Conservation (phyloP, 371 early-diverging fungal species). For the Mucor velutinosus region DNA sequence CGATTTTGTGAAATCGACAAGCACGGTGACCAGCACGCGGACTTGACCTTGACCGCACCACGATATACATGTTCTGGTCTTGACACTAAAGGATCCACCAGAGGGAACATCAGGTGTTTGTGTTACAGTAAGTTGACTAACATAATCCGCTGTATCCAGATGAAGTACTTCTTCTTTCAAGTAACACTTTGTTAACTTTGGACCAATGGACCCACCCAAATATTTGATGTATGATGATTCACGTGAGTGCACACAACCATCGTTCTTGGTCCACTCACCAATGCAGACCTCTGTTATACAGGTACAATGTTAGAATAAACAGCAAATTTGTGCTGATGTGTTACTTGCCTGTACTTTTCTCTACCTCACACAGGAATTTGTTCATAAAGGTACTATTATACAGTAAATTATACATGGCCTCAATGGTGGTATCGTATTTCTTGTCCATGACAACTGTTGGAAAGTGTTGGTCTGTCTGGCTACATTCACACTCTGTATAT, state of each 20-base stretch:
- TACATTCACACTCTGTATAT: conserved; percentile 54
- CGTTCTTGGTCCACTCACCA: conserved; percentile 44
- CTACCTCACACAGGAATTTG: conserved; percentile 39
- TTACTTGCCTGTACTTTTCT: conserved; percentile 49
- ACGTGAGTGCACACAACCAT: conserved; percentile 29
- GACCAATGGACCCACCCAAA: conserved; percentile 50
- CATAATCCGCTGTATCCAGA: conserved; percentile 59
- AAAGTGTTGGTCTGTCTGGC: conserved; percentile 49
- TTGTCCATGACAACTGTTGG: conserved; percentile 52
- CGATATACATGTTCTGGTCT: conserved; percentile 80
- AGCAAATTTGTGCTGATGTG: neutral
- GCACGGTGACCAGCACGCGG: conserved; percentile 68
- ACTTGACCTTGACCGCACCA: conserved; percentile 71
- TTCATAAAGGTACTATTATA: conserved; percentile 45
- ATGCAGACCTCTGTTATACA: conserved; percentile 32
- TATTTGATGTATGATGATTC: conserved; percentile 46
- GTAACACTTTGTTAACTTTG: conserved; percentile 72
- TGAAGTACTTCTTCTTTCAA: conserved; percentile 62
- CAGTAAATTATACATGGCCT: conserved; percentile 52
- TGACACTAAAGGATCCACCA: conserved; percentile 75
- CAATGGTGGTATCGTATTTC: conserved; percentile 50
- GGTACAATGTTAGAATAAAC: neutral
- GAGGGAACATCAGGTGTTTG: conserved; percentile 88
- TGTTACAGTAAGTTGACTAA: conserved; percentile 65
- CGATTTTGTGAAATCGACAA: conserved; percentile 71